Evolutionary conservation across 208 protist genomes (phyloP).

Genomic region (Vickermania spadyakhi): DNA sequence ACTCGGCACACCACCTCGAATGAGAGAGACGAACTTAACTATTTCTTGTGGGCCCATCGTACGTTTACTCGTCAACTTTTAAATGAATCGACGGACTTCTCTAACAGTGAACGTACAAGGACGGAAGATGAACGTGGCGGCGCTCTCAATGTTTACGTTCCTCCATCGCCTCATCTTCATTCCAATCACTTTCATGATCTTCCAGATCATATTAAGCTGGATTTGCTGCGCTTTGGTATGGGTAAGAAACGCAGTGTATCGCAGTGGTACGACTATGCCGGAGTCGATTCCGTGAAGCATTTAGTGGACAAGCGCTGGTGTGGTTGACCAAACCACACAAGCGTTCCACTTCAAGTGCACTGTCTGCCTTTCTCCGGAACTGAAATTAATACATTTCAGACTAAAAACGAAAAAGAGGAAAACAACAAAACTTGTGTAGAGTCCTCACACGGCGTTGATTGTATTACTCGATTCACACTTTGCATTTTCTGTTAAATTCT

Average conservation of each 20-base stretch:
- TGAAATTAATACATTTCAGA: too few relatives aligned
- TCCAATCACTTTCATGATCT: neutral
- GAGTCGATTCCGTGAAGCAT: conserved; percentile 37
- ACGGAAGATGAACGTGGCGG: neutral
- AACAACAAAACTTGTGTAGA: too few relatives aligned
- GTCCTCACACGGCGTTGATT: too few relatives aligned
- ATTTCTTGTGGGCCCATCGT: neutral
- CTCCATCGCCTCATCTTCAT: neutral
- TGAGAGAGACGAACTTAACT: neutral
- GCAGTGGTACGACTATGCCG: conserved; percentile 69
- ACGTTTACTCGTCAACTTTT: neutral
- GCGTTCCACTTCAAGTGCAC: too few relatives aligned
- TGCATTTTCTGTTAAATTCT: too few relatives aligned
- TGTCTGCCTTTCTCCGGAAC: too few relatives aligned
- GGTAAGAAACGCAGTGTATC: conserved; percentile 40
- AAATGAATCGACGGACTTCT: neutral
- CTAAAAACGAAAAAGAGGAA: too few relatives aligned
- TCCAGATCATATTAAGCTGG: conserved; percentile 29
- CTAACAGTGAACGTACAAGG: too few relatives aligned
- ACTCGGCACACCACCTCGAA: neutral
- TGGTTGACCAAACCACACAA: too few relatives aligned
- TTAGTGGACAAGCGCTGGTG: conserved; percentile 47
- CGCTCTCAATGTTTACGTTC: neutral
- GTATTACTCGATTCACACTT: too few relatives aligned
- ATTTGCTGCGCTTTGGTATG: conserved; percentile 67